A percentile compares a stretch with the other conserved stretches of the same genome.
Conservation (phyloP, 2,329 filamentous ascomycete genomes). For the Fragosphaeria purpurea region DNA sequence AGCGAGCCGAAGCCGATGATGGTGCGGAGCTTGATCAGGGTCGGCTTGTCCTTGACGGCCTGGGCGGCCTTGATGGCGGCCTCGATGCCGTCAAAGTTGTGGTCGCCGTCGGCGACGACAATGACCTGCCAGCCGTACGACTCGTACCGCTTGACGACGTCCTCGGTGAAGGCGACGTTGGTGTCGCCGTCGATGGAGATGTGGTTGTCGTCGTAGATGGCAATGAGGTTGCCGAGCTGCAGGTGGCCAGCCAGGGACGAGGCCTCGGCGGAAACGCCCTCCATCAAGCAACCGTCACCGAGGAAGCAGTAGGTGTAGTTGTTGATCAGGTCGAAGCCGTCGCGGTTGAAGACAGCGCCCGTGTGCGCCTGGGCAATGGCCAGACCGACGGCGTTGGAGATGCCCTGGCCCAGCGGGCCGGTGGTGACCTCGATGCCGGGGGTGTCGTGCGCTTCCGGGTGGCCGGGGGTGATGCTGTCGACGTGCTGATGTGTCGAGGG, state of each 20-base stretch:
- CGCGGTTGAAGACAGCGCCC: constrained; percentile 90
- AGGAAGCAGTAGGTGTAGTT: constrained; percentile 98
- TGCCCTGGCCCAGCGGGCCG: constrained; percentile 93
- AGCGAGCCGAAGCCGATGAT: constrained; percentile 95
- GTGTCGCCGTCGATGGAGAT: constrained; percentile 93
- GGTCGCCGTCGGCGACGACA: constrained; percentile 77
- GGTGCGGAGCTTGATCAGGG: constrained; percentile 91
- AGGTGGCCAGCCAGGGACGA: constrained; percentile 88
- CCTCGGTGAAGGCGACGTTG: constrained; percentile 93
- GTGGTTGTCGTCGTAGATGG: constrained; percentile 97
- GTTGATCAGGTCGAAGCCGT: constrained; percentile 79
- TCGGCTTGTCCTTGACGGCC: constrained; percentile 89
- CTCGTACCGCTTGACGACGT: constrained; percentile 90
- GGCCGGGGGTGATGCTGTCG: constrained; percentile 78
- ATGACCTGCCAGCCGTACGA: constrained; percentile 92
- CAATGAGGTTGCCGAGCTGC: constrained; percentile 95
- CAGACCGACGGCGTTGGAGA: constrained; percentile 94
- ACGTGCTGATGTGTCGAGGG: constrained; percentile 27
- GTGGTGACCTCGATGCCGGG: constrained; percentile 97
- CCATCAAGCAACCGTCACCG: constrained; percentile 97
- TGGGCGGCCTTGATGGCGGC: constrained; percentile 76
- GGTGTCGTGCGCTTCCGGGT: constrained; percentile 94
- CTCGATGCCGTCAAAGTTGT: constrained; percentile 80
- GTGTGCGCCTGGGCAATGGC: constrained; percentile 94
- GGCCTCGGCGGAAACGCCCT: constrained; percentile 92